These are phyloP conservation scores for Boletus edulis DNA, from an alignment of 768 basidiomycete species.

Conservation along the genomic window DNA sequence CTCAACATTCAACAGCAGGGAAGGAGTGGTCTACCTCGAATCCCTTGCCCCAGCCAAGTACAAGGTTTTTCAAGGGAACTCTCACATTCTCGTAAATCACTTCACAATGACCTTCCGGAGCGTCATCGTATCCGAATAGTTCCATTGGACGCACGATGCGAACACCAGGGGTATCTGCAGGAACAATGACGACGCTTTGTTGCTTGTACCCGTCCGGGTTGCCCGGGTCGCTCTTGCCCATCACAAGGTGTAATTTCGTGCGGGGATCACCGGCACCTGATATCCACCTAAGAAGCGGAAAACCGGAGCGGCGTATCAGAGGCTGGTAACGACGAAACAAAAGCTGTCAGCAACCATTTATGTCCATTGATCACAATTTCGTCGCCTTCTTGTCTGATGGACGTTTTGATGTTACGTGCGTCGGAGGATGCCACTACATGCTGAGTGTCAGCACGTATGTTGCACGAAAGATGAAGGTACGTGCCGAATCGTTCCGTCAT, in stretches of 20 bases:
- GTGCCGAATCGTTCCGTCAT: conserved; percentile 95
- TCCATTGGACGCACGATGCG: conserved; percentile 89
- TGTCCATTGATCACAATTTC: conserved; percentile 94
- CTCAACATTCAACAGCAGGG: background rate
- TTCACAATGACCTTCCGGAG: conserved; percentile 96
- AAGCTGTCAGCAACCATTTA: conserved; percentile 68
- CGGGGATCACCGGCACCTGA: conserved; percentile 95
- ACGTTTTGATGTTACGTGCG: conserved; percentile 91
- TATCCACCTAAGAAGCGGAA: conserved; percentile 71
- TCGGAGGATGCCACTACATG: conserved; percentile 80
- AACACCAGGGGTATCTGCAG: conserved; percentile 81
- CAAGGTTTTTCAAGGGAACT: conserved; percentile 77
- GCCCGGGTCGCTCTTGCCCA: conserved; percentile 90
- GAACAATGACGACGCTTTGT: conserved; percentile 96
- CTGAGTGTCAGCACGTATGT: conserved; percentile 3
- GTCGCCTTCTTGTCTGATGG: conserved; percentile 77
- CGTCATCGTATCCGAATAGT: conserved; percentile 93
- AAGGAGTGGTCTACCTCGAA: conserved; percentile 64
- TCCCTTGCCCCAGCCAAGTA: conserved; percentile 92
- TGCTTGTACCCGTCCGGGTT: conserved; percentile 76
- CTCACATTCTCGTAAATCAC: conserved; percentile 93
- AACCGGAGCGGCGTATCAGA: conserved; percentile 15
- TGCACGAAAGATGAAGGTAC: conserved; percentile 2
- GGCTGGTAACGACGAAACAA: background rate
- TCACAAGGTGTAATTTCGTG: conserved; percentile 85